A percentile compares a stretch with the other conserved stretches of the same genome.
Evolutionary conservation across 2,329 filamentous ascomycete species (phyloP).

Genomic region (Exophiala xenobiotica): DNA sequence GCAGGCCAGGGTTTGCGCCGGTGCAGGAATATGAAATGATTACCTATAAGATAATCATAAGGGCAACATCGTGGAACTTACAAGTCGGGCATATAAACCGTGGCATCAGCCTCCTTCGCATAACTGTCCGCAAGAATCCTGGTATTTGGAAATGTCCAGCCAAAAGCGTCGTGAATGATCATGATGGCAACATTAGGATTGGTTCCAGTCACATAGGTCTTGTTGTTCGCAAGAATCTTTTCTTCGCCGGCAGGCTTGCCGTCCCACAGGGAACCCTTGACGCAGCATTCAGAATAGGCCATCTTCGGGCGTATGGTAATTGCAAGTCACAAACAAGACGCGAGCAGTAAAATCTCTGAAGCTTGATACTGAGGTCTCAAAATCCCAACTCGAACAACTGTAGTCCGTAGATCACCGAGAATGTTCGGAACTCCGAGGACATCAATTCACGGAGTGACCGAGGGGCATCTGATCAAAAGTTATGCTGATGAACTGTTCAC

Average conservation of each 20-base stretch:
- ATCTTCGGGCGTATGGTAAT: too few species aligned
- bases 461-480: too few species aligned
- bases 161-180: slow-evolving; percentile 46
- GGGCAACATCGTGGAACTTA: too few species aligned
- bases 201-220: neutral
- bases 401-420: too few species aligned
- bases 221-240: slow-evolving; percentile 31
- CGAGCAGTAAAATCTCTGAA: neutral
- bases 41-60: too few species aligned
- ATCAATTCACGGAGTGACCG: too few species aligned
- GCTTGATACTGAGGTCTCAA: too few species aligned
- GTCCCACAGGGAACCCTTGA: slow-evolving; percentile 34
- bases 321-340: neutral
- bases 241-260: slow-evolving; percentile 38
- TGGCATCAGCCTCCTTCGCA: slow-evolving; percentile 44
- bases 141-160: slow-evolving; percentile 46
- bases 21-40: too few species aligned
- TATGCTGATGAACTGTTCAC: too few species aligned
- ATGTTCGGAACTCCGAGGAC: too few species aligned
- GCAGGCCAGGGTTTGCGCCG: too few species aligned
- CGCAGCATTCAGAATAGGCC: neutral
- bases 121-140: slow-evolving; percentile 50
- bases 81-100: slow-evolving; percentile 45
- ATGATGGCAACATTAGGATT: neutral
- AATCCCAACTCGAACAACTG: too few species aligned